Evolutionary conservation across 345 rosid species (phyloP).

Genomic region (Pugionium dolabratum): DNA sequence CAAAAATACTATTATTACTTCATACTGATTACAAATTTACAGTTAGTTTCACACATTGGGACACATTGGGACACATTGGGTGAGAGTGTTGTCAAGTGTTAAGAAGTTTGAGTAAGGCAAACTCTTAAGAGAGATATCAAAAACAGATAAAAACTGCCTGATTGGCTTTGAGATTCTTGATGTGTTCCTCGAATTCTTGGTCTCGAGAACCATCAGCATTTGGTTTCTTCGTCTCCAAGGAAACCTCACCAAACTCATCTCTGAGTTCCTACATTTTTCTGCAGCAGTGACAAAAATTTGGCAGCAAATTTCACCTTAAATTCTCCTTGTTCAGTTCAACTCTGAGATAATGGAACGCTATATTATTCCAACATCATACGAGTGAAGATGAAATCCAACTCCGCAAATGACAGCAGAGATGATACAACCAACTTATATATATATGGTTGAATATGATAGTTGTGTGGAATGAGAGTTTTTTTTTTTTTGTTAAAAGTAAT

Average conservation of each 20-base stretch:
- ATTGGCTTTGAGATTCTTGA: too few relatives aligned
- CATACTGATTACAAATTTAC: slow-evolving; percentile 13
- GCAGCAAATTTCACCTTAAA: background rate
- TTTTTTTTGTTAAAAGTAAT: too few relatives aligned
- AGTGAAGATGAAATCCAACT: too few relatives aligned
- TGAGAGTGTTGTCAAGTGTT: slow-evolving; percentile 16
- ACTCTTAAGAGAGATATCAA: background rate
- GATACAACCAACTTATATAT: too few relatives aligned
- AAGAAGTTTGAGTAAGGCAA: slow-evolving; percentile 22
- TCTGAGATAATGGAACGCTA: background rate
- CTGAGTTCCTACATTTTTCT: background rate
- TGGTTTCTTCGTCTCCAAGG: too few relatives aligned
- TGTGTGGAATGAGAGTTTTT: too few relatives aligned
- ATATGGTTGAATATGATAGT: too few relatives aligned
- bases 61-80: background rate
- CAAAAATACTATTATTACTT: background rate
- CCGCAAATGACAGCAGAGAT: too few relatives aligned
- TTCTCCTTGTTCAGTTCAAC: slow-evolving; percentile 1
- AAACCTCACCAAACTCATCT: too few relatives aligned
- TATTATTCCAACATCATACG: background rate
- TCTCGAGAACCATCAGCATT: too few relatives aligned
- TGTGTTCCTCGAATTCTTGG: too few relatives aligned
- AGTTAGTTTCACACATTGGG: background rate
- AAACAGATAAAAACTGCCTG: slow-evolving; percentile 1
- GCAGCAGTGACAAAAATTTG: background rate